A percentile compares a stretch with the other conserved stretches of the same genome.
Conservation (phyloP, 2,329 filamentous ascomycete species). For the Cladosporium sp. region DNA sequence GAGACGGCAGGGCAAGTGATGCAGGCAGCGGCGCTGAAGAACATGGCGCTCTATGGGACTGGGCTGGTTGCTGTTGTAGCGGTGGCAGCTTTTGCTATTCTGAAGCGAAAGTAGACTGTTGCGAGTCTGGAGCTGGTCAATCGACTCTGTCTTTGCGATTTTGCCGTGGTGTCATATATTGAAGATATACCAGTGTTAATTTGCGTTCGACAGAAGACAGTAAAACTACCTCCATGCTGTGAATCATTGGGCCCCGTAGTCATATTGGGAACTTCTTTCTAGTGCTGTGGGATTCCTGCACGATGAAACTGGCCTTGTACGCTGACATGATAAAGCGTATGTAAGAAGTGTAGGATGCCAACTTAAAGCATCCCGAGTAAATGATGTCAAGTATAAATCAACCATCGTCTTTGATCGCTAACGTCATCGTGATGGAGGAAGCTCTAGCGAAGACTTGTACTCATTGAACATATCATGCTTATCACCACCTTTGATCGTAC, state of each 20-base stretch:
- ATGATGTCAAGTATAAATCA: too few relatives aligned
- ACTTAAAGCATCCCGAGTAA: too few relatives aligned
- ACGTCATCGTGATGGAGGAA: background rate
- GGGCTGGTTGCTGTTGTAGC: background rate
- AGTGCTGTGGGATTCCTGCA: background rate
- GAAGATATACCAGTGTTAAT: background rate
- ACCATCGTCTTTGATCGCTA: background rate
- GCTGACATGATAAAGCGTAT: background rate
- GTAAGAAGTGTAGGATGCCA: background rate
- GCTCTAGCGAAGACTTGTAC: background rate
- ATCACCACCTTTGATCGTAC: too few relatives aligned
- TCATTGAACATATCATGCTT: background rate
- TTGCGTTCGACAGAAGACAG: background rate
- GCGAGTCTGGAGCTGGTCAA: background rate
- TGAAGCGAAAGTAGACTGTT: background rate
- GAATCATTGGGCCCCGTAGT: background rate
- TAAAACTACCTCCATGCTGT: background rate
- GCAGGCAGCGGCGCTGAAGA: background rate
- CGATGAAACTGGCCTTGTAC: background rate
- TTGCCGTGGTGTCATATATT: background rate
- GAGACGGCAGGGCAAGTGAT: background rate
- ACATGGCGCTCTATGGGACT: constrained; percentile 1
- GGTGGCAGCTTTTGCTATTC: background rate
- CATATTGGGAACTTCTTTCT: background rate
- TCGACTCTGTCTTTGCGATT: background rate